A percentile compares a stretch with the other conserved stretches of the same genome.
Conservation (phyloP, 2,329 filamentous ascomycete genomes). For the Ilyonectria mors-panacis region DNA sequence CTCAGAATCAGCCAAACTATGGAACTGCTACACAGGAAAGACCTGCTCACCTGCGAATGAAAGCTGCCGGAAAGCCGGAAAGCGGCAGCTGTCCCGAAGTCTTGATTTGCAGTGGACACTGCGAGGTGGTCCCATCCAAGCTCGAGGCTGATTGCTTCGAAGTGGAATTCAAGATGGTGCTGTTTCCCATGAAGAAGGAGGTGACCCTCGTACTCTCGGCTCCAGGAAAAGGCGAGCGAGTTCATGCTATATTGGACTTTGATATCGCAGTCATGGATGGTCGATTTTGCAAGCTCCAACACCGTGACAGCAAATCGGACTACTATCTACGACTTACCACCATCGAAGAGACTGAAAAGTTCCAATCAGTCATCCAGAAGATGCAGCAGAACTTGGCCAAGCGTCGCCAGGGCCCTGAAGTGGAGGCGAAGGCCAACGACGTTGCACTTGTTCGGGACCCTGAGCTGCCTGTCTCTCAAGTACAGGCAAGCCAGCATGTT, state of each 20-base stretch:
- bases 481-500: no score
- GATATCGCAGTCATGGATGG: conserved; percentile 36
- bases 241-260: conserved; percentile 43
- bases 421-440: background rate
- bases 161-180: conserved; percentile 36
- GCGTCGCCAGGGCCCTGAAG: background rate
- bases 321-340: conserved; percentile 41
- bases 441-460: background rate
- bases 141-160: conserved; percentile 22
- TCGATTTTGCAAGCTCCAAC: conserved; percentile 41
- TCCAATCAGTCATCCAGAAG: conserved; percentile 24
- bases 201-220: conserved; percentile 40
- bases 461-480: background rate
- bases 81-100: background rate
- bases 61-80: background rate
- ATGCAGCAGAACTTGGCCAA: conserved; percentile 25
- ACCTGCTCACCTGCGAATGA: background rate
- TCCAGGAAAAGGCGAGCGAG: conserved; percentile 21
- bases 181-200: conserved; percentile 28
- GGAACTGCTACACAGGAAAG: background rate
- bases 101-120: conserved; percentile 4
- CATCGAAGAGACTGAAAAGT: conserved; percentile 31
- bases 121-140: conserved; percentile 30
- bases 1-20: no score
- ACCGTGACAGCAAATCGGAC: background rate